Conservation (phyloP, 371 early-diverging fungal genomes). For the Chytridiales sp. region DNA sequence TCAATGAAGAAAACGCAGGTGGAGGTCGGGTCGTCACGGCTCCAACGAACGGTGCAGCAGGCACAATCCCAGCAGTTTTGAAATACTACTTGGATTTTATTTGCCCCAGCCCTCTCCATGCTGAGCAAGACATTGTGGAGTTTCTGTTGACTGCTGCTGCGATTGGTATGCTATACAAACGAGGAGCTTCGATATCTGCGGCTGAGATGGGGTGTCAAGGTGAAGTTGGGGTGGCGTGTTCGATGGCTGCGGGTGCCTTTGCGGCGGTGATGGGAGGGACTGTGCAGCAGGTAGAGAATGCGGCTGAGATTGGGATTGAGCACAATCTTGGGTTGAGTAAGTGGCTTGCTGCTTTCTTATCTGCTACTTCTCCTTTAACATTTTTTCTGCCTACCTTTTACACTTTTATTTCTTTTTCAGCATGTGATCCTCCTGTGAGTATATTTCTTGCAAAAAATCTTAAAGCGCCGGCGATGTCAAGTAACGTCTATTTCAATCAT, state of each 20-base stretch:
- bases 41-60: constrained; percentile 90
- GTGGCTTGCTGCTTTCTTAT: neutral
- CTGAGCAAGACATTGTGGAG: constrained; percentile 83
- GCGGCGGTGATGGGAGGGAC: constrained; percentile 95
- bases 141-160: constrained; percentile 89
- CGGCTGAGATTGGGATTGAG: constrained; percentile 94
- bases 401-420: constrained; percentile 40
- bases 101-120: constrained; percentile 67
- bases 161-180: constrained; percentile 95
- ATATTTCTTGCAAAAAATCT: too few species aligned
- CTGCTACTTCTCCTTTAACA: neutral
- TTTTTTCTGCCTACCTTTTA: neutral
- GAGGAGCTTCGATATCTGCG: constrained; percentile 90
- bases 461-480: too few species aligned
- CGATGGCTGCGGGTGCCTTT: constrained; percentile 94
- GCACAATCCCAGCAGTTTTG: constrained; percentile 91
- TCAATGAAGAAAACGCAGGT: constrained; percentile 96
- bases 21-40: constrained; percentile 78
- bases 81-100: constrained; percentile 94
- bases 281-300: constrained; percentile 87
- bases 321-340: too few species aligned
- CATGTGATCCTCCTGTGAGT: constrained; percentile 96
- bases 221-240: constrained; percentile 90
- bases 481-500: too few species aligned
- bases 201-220: constrained; percentile 97